phyloP scores from a whole-genome alignment of 768 basidiomycete species.

The Leccinum fibrillosum region DNA sequence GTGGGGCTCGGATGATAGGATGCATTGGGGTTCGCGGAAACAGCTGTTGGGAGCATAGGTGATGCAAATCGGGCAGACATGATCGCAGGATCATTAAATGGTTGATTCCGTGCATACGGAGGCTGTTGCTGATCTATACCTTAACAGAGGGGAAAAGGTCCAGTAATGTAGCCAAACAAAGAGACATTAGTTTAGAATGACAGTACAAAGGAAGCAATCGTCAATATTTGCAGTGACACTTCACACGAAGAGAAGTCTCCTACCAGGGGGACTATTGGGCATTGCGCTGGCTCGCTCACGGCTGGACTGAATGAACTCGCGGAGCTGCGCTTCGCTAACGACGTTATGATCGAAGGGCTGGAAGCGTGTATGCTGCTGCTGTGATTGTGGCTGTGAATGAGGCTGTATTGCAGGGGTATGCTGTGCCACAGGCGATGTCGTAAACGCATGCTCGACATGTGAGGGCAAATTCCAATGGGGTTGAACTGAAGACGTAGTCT shows the following conservation, averaged over 20 bases:
- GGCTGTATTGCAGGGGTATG: constrained; percentile 39
- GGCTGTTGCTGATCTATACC: constrained; percentile 36
- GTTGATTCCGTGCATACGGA: constrained; percentile 37
- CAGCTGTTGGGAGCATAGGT: constrained; percentile 27
- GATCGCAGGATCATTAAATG: constrained; percentile 74
- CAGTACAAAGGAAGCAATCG: constrained; percentile 27
- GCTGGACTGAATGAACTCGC: constrained; percentile 72
- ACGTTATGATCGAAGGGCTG: constrained; percentile 52
- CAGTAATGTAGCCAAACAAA: constrained; percentile 12
- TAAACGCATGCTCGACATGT: constrained; percentile 41
- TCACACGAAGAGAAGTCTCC: constrained; percentile 44
- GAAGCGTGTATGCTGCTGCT: constrained; percentile 40
- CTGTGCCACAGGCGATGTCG: constrained; percentile 48
- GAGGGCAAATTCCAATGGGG: constrained; percentile 45
- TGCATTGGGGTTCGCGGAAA: constrained; percentile 8
- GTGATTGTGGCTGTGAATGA: constrained; percentile 35
- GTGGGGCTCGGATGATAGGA: constrained; percentile 9
- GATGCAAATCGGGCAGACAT: constrained; percentile 70
- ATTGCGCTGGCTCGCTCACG: constrained; percentile 48
- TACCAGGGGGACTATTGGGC: constrained; percentile 42
- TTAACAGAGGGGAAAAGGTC: constrained; percentile 14
- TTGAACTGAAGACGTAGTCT: constrained; percentile 35
- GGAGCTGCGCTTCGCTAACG: constrained; percentile 72
- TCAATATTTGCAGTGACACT: constrained; percentile 30
- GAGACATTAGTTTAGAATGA: constrained; percentile 20